phyloP scores from a whole-genome alignment of 257 asterid genomes.

The Petrea volubilis region DNA sequence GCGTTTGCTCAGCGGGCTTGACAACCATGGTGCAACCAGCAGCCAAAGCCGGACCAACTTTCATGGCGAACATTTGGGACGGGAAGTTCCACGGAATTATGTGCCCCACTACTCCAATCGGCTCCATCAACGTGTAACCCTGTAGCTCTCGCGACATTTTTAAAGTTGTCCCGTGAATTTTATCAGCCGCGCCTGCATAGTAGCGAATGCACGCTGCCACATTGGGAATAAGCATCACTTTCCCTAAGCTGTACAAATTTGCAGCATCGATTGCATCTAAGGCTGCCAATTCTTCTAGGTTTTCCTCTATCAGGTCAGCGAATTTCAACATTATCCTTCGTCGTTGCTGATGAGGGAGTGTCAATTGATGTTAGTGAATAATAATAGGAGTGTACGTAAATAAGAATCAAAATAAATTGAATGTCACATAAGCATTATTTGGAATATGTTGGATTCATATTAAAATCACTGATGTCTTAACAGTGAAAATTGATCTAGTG shows the following conservation, averaged over 20 bases:
- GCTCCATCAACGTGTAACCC: constrained; percentile 54
- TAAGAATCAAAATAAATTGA: neutral
- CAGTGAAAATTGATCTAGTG: no score
- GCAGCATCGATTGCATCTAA: constrained; percentile 51
- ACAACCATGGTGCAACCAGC: constrained; percentile 62
- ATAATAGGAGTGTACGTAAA: neutral
- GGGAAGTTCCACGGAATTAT: constrained; percentile 71
- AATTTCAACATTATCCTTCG: constrained; percentile 46
- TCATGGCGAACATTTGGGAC: constrained; percentile 45
- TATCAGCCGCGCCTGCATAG: constrained; percentile 67
- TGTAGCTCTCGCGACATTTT: constrained; percentile 48
- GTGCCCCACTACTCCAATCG: constrained; percentile 64
- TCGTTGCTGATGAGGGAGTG: constrained; percentile 38
- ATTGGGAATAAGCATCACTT: constrained; percentile 29
- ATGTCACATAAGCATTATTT: no score
- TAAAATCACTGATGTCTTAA: no score
- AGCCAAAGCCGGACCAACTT: constrained; percentile 61
- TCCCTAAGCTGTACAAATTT: constrained; percentile 40
- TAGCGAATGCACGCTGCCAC: constrained; percentile 47
- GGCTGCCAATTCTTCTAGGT: constrained; percentile 49
- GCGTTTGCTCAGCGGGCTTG: constrained; percentile 70
- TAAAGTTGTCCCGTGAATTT: constrained; percentile 54
- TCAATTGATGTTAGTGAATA: neutral
- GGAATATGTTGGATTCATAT: no score
- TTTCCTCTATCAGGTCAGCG: constrained; percentile 53